Conservation (phyloP, 164 flowering plant species). For the Piper betle region DNA sequence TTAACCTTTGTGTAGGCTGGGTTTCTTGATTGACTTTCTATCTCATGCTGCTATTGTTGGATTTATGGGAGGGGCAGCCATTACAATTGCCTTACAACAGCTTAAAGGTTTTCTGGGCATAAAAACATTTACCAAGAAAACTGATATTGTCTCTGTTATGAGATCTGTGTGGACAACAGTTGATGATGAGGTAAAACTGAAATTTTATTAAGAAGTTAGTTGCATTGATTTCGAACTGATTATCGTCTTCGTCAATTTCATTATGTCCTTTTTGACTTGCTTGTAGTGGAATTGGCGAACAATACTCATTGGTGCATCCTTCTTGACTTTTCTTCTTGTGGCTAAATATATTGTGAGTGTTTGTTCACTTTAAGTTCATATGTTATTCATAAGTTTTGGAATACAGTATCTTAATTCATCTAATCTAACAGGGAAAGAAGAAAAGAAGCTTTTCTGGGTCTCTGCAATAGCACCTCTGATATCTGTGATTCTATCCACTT, state of each 20-base stretch:
- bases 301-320: slow-evolving; percentile 51
- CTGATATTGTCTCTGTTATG: too few relatives aligned
- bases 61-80: slow-evolving; percentile 95
- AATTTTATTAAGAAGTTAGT: too few relatives aligned
- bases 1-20: slow-evolving; percentile 60
- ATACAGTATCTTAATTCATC: slow-evolving; percentile 7
- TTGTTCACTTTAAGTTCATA: background rate
- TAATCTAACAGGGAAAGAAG: slow-evolving; percentile 58
- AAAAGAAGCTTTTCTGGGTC: slow-evolving; percentile 76
- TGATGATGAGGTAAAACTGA: too few relatives aligned
- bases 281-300: slow-evolving; percentile 97
- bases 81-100: slow-evolving; percentile 90
- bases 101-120: slow-evolving; percentile 93
- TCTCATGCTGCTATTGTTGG: slow-evolving; percentile 97
- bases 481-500: slow-evolving; percentile 68
- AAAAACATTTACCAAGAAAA: background rate
- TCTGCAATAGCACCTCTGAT: slow-evolving; percentile 84
- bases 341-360: slow-evolving; percentile 68
- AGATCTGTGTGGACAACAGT: too few relatives aligned
- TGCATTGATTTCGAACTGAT: too few relatives aligned
- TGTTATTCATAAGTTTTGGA: background rate
- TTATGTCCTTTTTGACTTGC: background rate
- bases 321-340: slow-evolving; percentile 55
- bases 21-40: slow-evolving; percentile 85
- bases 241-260: too few relatives aligned